Evolutionary conservation across 805 yeast species (phyloP).

Genomic region (Candida ficus): DNA sequence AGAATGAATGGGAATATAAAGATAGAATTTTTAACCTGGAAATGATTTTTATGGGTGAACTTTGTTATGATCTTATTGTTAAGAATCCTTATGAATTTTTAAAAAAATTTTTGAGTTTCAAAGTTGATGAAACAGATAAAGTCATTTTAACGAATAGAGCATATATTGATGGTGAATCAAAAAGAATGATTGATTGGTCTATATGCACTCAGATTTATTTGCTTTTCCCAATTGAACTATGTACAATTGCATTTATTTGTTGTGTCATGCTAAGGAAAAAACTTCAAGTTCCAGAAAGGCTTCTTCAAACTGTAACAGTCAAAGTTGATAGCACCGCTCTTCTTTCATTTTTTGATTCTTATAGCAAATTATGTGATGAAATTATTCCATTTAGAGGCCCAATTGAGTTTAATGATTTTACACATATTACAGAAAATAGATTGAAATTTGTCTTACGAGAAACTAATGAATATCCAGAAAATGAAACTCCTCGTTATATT

Average conservation of each 20-base stretch:
- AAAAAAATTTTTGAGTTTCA: neutral
- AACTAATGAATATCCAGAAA: neutral
- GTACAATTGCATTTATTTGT: constrained; percentile 8
- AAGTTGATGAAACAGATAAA: neutral
- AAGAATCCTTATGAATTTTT: constrained; percentile 13
- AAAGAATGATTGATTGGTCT: constrained; percentile 3
- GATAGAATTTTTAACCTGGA: constrained; percentile 17
- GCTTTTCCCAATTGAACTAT: constrained; percentile 9
- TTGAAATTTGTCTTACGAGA: neutral
- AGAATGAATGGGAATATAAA: constrained; percentile 11
- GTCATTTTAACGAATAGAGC: neutral
- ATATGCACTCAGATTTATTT: constrained; percentile 15
- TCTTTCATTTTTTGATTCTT: constrained; percentile 1
- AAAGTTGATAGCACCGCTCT: neutral
- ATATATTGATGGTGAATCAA: neutral
- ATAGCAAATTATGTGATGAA: neutral
- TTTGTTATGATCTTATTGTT: constrained; percentile 22
- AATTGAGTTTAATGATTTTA: neutral
- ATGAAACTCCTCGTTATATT: neutral
- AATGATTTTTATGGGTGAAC: constrained; percentile 17
- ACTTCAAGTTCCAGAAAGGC: constrained; percentile 11
- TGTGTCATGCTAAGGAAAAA: constrained; percentile 3
- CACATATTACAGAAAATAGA: neutral
- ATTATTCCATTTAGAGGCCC: neutral
- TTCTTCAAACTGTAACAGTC: constrained; percentile 6